These are phyloP conservation scores for Suillus lakei DNA, from an alignment of 768 basidiomycete species.

Conservation along the genomic window DNA sequence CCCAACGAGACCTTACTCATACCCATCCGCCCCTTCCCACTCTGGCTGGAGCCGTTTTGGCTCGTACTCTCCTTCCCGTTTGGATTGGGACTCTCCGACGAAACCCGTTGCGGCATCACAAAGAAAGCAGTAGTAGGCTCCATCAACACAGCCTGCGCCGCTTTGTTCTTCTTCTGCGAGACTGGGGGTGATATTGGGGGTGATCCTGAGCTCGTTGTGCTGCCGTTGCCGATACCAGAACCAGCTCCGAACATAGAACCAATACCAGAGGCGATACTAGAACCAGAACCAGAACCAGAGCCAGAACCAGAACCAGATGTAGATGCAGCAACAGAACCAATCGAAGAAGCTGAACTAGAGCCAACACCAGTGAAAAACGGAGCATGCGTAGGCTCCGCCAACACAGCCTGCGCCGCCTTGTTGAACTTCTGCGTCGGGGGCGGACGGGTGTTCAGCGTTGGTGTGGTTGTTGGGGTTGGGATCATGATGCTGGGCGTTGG, in stretches of 20 bases:
- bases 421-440: not conserved
- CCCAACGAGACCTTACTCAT: not conserved
- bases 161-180: not conserved
- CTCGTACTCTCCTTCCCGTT: too few species aligned
- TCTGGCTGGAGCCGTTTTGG: too few species aligned
- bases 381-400: not conserved
- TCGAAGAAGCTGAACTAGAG: not conserved
- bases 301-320: too few species aligned
- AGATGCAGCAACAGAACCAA: not conserved
- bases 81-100: too few species aligned
- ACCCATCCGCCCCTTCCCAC: not conserved
- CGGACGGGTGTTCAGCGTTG: not conserved
- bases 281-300: not conserved
- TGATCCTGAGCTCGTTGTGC: not conserved
- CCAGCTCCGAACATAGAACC: too few species aligned
- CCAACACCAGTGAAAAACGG: not conserved
- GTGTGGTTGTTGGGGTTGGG: not conserved
- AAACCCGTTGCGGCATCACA: constrained; percentile 1
- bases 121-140: constrained; percentile 2
- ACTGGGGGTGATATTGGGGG: not conserved
- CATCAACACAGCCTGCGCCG: constrained; percentile 11
- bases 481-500: not conserved
- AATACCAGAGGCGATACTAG: too few species aligned
- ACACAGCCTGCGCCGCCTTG: not conserved
- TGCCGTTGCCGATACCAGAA: too few species aligned